Evolutionary conservation across 768 basidiomycete species (phyloP).

Genomic region (Suillus subaureus): DNA sequence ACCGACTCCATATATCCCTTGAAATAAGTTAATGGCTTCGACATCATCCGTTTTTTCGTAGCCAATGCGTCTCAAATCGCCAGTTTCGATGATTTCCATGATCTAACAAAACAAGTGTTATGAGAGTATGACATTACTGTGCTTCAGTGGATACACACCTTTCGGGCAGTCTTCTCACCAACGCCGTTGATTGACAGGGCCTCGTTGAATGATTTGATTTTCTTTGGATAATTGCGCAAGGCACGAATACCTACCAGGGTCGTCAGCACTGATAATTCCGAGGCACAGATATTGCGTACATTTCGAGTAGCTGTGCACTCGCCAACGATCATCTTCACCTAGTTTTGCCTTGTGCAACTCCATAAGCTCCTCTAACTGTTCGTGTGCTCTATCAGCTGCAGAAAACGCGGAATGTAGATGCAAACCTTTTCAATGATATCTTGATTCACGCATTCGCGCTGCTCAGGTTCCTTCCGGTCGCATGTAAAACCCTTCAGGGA

Average conservation of each 20-base stretch:
- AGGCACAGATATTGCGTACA: slow-evolving; percentile 39
- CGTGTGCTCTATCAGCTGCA: slow-evolving; percentile 3
- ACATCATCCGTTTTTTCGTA: slow-evolving; percentile 72
- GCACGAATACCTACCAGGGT: slow-evolving; percentile 55
- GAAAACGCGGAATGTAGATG: background rate
- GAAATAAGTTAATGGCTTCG: slow-evolving; percentile 56
- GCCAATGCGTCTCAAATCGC: slow-evolving; percentile 64
- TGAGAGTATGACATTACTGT: background rate
- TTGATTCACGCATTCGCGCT: slow-evolving; percentile 58
- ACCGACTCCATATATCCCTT: slow-evolving; percentile 89
- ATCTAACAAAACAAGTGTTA: slow-evolving; percentile 49
- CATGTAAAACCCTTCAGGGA: slow-evolving; percentile 62
- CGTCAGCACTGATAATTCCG: slow-evolving; percentile 9
- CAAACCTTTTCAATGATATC: slow-evolving; percentile 73
- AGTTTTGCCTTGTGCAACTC: slow-evolving; percentile 63
- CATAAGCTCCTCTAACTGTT: slow-evolving; percentile 67
- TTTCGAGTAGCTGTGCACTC: slow-evolving; percentile 65
- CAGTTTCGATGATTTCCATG: slow-evolving; percentile 79
- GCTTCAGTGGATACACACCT: slow-evolving; percentile 44
- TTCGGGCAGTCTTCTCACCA: slow-evolving; percentile 74
- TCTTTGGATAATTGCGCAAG: slow-evolving; percentile 54
- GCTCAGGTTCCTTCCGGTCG: slow-evolving; percentile 47
- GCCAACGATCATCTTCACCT: slow-evolving; percentile 67
- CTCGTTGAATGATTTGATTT: slow-evolving; percentile 59
- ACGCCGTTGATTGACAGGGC: slow-evolving; percentile 63